Evolutionary conservation across 2,329 filamentous ascomycete species (phyloP).

Genomic region (Huntiella abstrusa): DNA sequence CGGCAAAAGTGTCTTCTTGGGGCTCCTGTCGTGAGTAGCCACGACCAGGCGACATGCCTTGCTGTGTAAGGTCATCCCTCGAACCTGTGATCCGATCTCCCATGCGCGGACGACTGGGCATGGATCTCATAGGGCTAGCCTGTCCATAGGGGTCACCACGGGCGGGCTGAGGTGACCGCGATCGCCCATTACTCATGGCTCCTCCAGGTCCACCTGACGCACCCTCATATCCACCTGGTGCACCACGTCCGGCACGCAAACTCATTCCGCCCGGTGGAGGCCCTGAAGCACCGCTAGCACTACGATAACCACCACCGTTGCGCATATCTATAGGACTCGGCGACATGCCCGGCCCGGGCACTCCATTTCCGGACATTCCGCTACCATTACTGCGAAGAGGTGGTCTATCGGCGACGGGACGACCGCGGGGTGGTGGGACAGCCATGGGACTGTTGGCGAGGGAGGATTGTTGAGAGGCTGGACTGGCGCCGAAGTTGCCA

Average conservation of each 20-base stretch:
- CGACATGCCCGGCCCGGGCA: background rate
- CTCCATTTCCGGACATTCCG: background rate
- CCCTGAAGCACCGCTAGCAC: conserved; percentile 3
- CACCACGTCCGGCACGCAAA: too few species aligned
- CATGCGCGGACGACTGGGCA: conserved; percentile 19
- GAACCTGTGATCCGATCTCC: conserved; percentile 6
- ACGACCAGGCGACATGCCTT: background rate
- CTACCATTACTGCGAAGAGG: conserved; percentile 1
- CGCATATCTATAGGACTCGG: conserved; percentile 6
- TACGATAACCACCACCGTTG: conserved; percentile 4
- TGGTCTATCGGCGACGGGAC: conserved; percentile 6
- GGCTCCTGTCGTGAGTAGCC: conserved; percentile 4
- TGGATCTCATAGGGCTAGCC: conserved; percentile 14
- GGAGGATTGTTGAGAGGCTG: conserved; percentile 1
- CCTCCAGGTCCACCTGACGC: conserved; percentile 5
- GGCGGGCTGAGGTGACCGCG: conserved; percentile 8
- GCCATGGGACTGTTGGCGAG: conserved; percentile 14
- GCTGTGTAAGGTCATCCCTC: conserved; percentile 6
- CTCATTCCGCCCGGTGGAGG: too few species aligned
- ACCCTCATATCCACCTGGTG: background rate
- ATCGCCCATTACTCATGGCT: conserved; percentile 2
- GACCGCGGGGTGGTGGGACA: conserved; percentile 8
- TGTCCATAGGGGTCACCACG: conserved; percentile 1
- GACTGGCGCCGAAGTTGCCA: conserved; percentile 21
- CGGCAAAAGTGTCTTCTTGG: conserved; percentile 8